Evolutionary conservation across 176 grass and related monocot genomes (phyloP).

Genomic region (Oryza punctata): DNA sequence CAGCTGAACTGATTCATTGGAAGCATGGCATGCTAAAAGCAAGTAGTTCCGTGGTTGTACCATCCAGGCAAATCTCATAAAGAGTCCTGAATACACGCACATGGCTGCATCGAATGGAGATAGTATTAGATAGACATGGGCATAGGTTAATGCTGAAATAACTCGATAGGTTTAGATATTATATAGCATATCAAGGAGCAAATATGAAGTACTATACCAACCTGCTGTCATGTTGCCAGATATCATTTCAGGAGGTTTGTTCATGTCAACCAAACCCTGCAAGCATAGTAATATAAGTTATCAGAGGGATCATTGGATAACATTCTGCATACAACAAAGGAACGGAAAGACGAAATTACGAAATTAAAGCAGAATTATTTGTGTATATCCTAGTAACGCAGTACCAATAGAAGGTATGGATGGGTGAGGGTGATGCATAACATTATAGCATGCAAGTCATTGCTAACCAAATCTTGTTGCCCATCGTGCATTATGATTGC

Average conservation of each 20-base stretch:
- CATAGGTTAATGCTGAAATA: not conserved
- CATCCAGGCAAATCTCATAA: conserved; percentile 96
- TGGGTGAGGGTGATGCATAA: not conserved
- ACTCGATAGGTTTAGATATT: not conserved
- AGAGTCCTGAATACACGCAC: conserved; percentile 80
- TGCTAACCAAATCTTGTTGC: not conserved
- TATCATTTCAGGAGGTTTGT: conserved; percentile 85
- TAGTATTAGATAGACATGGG: not conserved
- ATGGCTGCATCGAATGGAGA: conserved; percentile 54
- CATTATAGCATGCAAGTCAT: not conserved
- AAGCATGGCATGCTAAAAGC: conserved; percentile 73
- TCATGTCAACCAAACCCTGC: conserved; percentile 74
- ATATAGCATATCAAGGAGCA: not conserved
- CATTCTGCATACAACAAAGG: not conserved
- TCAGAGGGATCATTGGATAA: not conserved
- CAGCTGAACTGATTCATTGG: conserved; percentile 82
- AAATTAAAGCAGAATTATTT: not conserved
- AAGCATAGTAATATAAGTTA: conserved; percentile 25
- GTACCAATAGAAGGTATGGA: not conserved
- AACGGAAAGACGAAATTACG: not conserved
- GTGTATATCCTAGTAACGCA: not conserved
- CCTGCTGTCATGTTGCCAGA: conserved; percentile 88
- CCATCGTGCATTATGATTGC: not conserved
- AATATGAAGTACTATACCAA: conserved; percentile 22
- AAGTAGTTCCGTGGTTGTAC: conserved; percentile 81